Evolutionary conservation across 306 rosid species (phyloP).

Genomic region (Rosa multiflora): DNA sequence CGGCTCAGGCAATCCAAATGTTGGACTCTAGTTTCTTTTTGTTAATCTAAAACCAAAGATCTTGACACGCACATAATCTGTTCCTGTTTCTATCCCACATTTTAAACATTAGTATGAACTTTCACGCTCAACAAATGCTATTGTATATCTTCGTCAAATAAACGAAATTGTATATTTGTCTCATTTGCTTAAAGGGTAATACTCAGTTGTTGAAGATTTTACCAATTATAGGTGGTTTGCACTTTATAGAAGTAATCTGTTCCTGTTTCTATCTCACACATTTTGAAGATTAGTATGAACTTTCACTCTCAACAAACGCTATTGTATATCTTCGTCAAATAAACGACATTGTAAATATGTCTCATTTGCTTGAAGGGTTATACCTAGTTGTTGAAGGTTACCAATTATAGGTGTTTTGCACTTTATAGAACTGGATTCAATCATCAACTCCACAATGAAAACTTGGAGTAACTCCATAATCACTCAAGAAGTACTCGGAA

Average conservation of each 20-base stretch:
- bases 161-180: not conserved
- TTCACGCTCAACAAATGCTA: not conserved
- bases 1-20: conserved; percentile 91
- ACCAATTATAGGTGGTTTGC: too few species aligned
- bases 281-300: not conserved
- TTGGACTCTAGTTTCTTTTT: conserved; percentile 44
- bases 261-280: not conserved
- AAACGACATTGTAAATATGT: not conserved
- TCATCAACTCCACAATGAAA: not conserved
- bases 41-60: not conserved
- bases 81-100: not conserved
- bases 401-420: too few species aligned
- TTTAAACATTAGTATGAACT: not conserved
- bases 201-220: not conserved
- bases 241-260: not conserved
- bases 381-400: not conserved
- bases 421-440: too few species aligned
- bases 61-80: not conserved
- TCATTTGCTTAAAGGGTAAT: not conserved
- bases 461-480: not conserved
- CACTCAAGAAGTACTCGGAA: too few species aligned
- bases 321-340: not conserved
- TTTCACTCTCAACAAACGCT: not conserved
- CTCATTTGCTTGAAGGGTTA: not conserved
- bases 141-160: not conserved